Percentiles rank a stretch among this genome's conserved stretches.
Conservation (phyloP, 345 rosid species). For the Hirschfeldia incana region DNA sequence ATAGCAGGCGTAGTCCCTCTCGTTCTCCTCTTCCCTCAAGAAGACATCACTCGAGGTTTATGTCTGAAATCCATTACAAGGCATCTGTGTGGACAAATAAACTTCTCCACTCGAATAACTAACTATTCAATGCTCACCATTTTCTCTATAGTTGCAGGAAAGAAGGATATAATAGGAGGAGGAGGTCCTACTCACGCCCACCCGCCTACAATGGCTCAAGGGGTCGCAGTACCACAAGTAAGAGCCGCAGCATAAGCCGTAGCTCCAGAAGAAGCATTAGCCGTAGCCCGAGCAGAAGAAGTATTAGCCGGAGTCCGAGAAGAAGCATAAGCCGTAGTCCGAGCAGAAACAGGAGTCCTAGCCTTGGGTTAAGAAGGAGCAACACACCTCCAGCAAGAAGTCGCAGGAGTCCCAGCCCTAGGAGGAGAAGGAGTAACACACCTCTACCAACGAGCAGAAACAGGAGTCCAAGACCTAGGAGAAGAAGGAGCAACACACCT, state of each 20-base stretch:
- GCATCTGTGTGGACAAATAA: background rate
- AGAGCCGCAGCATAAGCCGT: constrained; percentile 45
- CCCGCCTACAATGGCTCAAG: constrained; percentile 64
- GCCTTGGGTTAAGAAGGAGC: constrained; percentile 14
- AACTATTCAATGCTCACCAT: background rate
- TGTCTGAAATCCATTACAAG: background rate
- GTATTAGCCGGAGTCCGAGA: constrained; percentile 42
- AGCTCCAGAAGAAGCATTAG: constrained; percentile 40
- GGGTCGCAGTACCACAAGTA: constrained; percentile 51
- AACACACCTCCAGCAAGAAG: constrained; percentile 24
- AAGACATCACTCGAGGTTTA: constrained; percentile 62
- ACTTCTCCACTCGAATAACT: too few relatives aligned
- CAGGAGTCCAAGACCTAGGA: constrained; percentile 19
- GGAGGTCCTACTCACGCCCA: constrained; percentile 62
- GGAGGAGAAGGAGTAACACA: constrained; percentile 29
- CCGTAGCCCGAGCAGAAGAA: constrained; percentile 40
- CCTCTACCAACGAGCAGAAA: constrained; percentile 39
- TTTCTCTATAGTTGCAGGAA: constrained; percentile 37
- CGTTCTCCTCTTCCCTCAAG: constrained; percentile 65
- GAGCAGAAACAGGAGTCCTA: background rate
- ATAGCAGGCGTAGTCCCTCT: constrained; percentile 45
- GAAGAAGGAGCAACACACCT: constrained; percentile 27
- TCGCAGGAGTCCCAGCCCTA: background rate
- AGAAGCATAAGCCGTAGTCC: constrained; percentile 27
- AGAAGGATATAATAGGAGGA: constrained; percentile 45